Evolutionary conservation across 2,329 filamentous ascomycete species (phyloP), one percentile per base, ranked within the genome.

Genomic region (Ophiocordyceps sinensis): DNA sequence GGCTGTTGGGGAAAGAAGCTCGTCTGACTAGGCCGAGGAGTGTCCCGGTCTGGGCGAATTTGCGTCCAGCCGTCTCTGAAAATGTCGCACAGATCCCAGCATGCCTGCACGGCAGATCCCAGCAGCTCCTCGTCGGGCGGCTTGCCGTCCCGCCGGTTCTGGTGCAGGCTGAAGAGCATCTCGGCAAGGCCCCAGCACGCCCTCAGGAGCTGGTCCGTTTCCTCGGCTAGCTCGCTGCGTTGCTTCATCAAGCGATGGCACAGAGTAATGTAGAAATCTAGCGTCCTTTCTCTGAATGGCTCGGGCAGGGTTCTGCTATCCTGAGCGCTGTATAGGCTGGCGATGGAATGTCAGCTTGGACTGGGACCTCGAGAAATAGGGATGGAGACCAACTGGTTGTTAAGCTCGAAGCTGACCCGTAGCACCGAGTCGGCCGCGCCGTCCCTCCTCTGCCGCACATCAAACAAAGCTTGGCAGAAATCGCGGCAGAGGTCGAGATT

Each of bases 181-280:
- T 94, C 88, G 8, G 88, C 86, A 12, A 96, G 64, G 3, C 80
- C 75, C 89, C 89, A 95, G 55, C 88, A 94, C 19, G 87, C 85
- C 42, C 81, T 75, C 4, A 95, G 70, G 4, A 95, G 69, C 7
- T 84, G 79, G 57, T 94, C 87, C 0, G 85, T 89, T 53, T 94
- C 85, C 46, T 83, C 80, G 0, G 78, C 79, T 2, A 88, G 61
- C 26, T 85, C 81, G 41, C 76, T 82, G 43, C 85, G 76, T 59
- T 94, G 86, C 59, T 94, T 95, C 87, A 95, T 95, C n/a, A 95
- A 64, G 32, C 89, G 79, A 59, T 95, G 89, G 54, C 89, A 95
- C 3, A 96, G 61, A 0, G 89, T 94, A 49, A 94, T 82, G 54
- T 95, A 95, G 52, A 95, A 95, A 53, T 95, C 89, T 43, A 96